A percentile compares a stretch with the other conserved stretches of the same genome.
Evolutionary conservation across 2,329 filamentous ascomycete species (phyloP).

Genomic region (Rutstroemia sp.): DNA sequence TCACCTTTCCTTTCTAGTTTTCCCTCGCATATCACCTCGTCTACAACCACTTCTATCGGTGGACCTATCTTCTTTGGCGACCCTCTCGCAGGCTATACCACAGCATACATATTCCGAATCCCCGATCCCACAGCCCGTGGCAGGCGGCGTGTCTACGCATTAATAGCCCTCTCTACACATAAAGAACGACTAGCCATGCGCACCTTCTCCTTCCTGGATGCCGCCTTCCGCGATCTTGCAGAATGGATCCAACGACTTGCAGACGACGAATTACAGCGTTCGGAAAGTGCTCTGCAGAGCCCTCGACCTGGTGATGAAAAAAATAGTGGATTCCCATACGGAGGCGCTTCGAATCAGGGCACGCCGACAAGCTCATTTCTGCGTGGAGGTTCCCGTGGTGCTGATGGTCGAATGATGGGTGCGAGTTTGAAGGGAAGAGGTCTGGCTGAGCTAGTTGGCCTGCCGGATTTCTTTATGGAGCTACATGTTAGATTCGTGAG

Average conservation of each 20-base stretch:
- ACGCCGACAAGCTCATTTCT: slow-evolving; percentile 24
- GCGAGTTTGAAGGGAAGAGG: slow-evolving; percentile 52
- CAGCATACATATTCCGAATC: slow-evolving; percentile 63
- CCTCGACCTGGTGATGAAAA: slow-evolving; percentile 4
- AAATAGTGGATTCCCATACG: slow-evolving; percentile 17
- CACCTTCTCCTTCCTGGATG: slow-evolving; percentile 54
- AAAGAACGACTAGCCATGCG: slow-evolving; percentile 59
- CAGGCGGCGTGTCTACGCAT: slow-evolving; percentile 62
- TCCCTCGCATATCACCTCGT: slow-evolving; percentile 27
- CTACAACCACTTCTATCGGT: slow-evolving; percentile 47
- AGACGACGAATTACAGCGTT: slow-evolving; percentile 51
- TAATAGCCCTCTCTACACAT: slow-evolving; percentile 58
- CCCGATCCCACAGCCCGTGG: slow-evolving; percentile 61
- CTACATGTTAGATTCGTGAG: slow-evolving; percentile 57
- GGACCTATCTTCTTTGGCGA: slow-evolving; percentile 65
- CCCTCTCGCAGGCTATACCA: slow-evolving; percentile 57
- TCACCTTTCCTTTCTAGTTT: slow-evolving; percentile 35
- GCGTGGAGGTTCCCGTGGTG: slow-evolving; percentile 21
- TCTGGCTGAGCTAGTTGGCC: slow-evolving; percentile 57
- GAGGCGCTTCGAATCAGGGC: slow-evolving; percentile 16
- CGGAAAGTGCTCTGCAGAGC: slow-evolving; percentile 12
- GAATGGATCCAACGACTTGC: slow-evolving; percentile 59
- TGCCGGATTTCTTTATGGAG: slow-evolving; percentile 62
- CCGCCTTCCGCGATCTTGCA: slow-evolving; percentile 56
- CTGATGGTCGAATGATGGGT: slow-evolving; percentile 30